phyloP scores from a whole-genome alignment of 441 rosid species.

The Brassica hybrid region DNA sequence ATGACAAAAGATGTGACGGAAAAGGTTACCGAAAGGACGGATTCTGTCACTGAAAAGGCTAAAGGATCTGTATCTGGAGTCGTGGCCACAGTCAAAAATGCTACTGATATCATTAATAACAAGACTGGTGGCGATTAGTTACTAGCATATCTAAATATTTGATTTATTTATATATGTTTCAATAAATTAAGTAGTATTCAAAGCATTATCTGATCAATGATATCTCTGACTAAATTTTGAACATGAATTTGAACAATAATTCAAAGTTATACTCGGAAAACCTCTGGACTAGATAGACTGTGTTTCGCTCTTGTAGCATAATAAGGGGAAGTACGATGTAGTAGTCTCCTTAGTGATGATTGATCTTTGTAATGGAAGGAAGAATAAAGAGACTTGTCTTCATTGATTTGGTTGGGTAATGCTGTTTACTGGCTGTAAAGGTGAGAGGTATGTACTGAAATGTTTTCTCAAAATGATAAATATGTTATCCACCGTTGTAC shows the following conservation, averaged over 20 bases:
- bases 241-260: not conserved
- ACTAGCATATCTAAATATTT: not conserved
- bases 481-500: not conserved
- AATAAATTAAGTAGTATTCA: not conserved
- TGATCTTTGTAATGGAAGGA: slow-evolving; percentile 16
- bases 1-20: slow-evolving; percentile 51
- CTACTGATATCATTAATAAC: slow-evolving; percentile 52
- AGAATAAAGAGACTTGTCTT: slow-evolving; percentile 16
- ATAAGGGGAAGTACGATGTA: slow-evolving; percentile 13
- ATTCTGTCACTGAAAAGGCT: slow-evolving; percentile 50
- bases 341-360: slow-evolving; percentile 20
- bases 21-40: slow-evolving; percentile 51
- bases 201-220: not conserved
- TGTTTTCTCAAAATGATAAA: not conserved
- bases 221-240: slow-evolving; percentile 1
- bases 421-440: too few species aligned
- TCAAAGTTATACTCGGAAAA: not conserved
- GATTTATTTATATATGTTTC: not conserved
- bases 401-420: slow-evolving; percentile 22
- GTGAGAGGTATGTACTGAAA: not conserved
- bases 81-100: slow-evolving; percentile 48
- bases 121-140: slow-evolving; percentile 36
- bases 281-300: not conserved
- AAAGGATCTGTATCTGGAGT: slow-evolving; percentile 46
- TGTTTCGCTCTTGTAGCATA: slow-evolving; percentile 23